Evolutionary conservation across 176 grass and related monocot species (phyloP).

Genomic region (Ensete ventricosum): DNA sequence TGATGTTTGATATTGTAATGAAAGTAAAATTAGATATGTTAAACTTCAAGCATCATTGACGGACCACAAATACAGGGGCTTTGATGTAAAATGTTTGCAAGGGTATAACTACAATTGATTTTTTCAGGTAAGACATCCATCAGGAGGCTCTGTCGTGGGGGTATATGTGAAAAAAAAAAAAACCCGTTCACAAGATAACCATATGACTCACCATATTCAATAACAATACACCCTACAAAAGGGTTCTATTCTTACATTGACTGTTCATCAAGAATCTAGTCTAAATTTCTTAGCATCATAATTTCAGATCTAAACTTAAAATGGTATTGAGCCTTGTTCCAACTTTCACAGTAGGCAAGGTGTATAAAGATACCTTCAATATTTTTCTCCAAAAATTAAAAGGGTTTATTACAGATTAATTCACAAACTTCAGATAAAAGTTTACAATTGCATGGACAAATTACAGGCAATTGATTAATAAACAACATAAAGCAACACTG

Average conservation of each 20-base stretch:
- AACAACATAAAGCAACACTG: no score
- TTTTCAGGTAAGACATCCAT: neutral
- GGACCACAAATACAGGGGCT: neutral
- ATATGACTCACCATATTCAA: no score
- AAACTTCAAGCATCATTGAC: neutral
- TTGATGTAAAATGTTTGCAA: neutral
- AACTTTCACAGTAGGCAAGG: no score
- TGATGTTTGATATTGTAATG: neutral
- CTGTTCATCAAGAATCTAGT: no score
- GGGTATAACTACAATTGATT: neutral
- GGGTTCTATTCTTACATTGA: no score
- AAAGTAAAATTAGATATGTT: neutral
- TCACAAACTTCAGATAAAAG: neutral
- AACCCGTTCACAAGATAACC: neutral
- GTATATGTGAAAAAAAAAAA: neutral
- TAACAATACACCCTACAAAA: no score
- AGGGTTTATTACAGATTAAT: neutral
- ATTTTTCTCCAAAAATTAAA: neutral
- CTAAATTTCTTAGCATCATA: no score
- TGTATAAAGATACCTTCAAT: no score
- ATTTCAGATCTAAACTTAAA: no score
- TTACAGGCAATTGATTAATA: no score
- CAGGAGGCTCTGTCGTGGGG: neutral
- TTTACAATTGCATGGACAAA: no score
- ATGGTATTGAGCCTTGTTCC: no score